Evolutionary conservation across 306 rosid genomes (phyloP), one percentile per base, ranked within the genome.

Genomic region (Vicia sativa): DNA sequence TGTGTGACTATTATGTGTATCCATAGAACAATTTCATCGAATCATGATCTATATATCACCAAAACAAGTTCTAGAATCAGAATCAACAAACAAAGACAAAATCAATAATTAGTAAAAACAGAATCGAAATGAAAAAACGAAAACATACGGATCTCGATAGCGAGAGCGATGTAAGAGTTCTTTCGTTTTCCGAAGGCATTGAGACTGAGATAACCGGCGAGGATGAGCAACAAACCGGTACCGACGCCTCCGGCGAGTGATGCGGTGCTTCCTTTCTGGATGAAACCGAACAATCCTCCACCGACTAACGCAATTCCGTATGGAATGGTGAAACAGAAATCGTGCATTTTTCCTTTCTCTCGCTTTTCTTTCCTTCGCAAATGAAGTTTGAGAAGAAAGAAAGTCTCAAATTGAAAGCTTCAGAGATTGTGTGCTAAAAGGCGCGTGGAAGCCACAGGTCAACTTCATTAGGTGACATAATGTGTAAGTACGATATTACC

Each of bases 291-390:
- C 1, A 85, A 34, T 21, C 97, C 97, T 11, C 97, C 97, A n/a
- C 78, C 86, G 14, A 78, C 71, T 41, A 91, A 71, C 18, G 86
- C 0, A 81, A 91, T 56, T 18, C 97, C 97, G 64, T 91, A 91
- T 0, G 97, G 97, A 48, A 91, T 91, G 50, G 97, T 83, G 71
- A 91, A 86, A 71, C 97, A 91, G 89, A 91, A 91, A 81, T 91
- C 97, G 78, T 88, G 93, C 96, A 91, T 91, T 77, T 83, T 2
- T 21, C n/a, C 6, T 29, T 8, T 11, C 7, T 7, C 9, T 61
- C 28, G 18, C 0, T 11, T 16, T 3, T 59, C 1, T 11, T 16
- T 3, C 4, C 3, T 8, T 31, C 8, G 42, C 38, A 42, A 43
- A 23, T 3, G 29, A 42, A 42, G 11, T 76, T 69, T 62, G n/a